phyloP scores from a whole-genome alignment of 208 protist species.

The Balamuthia mandrillaris region DNA sequence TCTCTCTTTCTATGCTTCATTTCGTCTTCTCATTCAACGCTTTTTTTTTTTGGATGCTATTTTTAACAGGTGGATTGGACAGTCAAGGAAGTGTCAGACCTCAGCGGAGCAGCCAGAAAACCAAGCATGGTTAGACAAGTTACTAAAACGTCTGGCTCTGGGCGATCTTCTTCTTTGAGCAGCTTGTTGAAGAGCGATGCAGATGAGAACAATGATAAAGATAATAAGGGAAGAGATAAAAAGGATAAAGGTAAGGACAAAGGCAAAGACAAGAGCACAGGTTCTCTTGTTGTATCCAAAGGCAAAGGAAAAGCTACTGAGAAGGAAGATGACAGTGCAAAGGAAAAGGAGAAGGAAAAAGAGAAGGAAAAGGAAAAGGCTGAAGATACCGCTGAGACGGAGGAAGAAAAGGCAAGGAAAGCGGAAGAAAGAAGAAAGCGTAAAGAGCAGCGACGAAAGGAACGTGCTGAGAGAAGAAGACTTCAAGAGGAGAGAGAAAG shows the following conservation, averaged over 20 bases:
- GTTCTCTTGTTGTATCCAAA: background rate
- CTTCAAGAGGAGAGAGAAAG: background rate
- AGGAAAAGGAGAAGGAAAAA: background rate
- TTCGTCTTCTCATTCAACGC: too few relatives aligned
- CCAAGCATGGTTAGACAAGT: too few relatives aligned
- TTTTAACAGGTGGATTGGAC: too few relatives aligned
- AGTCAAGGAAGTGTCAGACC: too few relatives aligned
- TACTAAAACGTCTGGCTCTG: too few relatives aligned
- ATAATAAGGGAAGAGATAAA: background rate
- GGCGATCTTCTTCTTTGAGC: too few relatives aligned
- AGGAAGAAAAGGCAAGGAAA: background rate
- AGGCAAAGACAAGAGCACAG: background rate
- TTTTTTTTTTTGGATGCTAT: too few relatives aligned
- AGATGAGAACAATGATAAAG: background rate
- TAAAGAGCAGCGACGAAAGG: background rate
- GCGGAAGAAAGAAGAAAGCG: too few relatives aligned
- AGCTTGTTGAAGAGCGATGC: background rate
- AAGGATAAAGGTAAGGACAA: background rate
- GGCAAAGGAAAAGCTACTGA: background rate
- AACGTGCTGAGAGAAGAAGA: background rate
- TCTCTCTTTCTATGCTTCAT: background rate
- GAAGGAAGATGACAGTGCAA: too few relatives aligned
- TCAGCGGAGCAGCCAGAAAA: too few relatives aligned
- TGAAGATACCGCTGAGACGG: too few relatives aligned
- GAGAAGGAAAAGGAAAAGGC: background rate